A percentile compares a stretch with the other conserved stretches of the same genome.
Conservation (phyloP, 148 eudicot genomes). For the Pouteria glomerata region DNA sequence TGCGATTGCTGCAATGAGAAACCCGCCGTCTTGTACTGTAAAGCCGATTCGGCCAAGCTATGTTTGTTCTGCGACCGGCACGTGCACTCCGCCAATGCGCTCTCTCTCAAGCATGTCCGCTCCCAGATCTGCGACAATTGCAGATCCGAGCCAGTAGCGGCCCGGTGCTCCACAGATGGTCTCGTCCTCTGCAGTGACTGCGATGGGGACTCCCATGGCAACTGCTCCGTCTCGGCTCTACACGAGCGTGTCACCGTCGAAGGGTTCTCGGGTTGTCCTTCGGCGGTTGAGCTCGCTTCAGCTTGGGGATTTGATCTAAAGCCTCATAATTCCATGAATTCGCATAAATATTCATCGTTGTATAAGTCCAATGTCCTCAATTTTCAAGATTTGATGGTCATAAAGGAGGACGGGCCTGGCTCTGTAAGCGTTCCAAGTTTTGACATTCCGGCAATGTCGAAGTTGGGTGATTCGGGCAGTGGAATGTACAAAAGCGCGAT, state of each 20-base stretch:
- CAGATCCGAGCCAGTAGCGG: slow-evolving; percentile 32
- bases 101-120: slow-evolving; percentile 64
- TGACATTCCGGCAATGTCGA: slow-evolving; percentile 22
- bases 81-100: slow-evolving; percentile 82
- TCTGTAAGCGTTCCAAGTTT: slow-evolving; percentile 33
- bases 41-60: slow-evolving; percentile 72
- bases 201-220: slow-evolving; percentile 40
- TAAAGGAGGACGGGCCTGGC: slow-evolving; percentile 11
- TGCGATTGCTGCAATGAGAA: slow-evolving; percentile 68
- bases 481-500: slow-evolving; percentile 35
- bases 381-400: slow-evolving; percentile 6
- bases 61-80: slow-evolving; percentile 67
- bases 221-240: slow-evolving; percentile 12
- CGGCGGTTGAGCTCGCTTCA: slow-evolving; percentile 41
- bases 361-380: background rate
- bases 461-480: slow-evolving; percentile 4
- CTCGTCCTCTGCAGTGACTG: slow-evolving; percentile 50
- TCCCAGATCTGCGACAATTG: slow-evolving; percentile 62
- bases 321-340: slow-evolving; percentile 6
- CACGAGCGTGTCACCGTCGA: slow-evolving; percentile 38
- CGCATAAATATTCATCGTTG: background rate
- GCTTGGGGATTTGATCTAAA: slow-evolving; percentile 44
- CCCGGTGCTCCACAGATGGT: slow-evolving; percentile 38
- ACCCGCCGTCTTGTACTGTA: slow-evolving; percentile 54
- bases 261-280: slow-evolving; percentile 50